phyloP scores from a whole-genome alignment of 305 asterid species.

The Striga hermonthica region DNA sequence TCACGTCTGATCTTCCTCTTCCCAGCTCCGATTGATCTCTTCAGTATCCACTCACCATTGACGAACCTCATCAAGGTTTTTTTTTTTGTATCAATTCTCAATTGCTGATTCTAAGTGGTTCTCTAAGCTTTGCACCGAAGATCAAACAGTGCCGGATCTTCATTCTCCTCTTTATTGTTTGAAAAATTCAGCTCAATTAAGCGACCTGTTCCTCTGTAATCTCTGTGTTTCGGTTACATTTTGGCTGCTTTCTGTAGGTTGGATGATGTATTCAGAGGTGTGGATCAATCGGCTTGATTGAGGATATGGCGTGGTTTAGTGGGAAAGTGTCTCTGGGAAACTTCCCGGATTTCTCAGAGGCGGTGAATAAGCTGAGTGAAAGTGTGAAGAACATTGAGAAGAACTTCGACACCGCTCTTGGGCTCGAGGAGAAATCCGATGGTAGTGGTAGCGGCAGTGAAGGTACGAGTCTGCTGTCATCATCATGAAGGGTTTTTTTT shows the following conservation, averaged over 20 bases:
- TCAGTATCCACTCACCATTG: not conserved
- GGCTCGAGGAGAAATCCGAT: conserved; percentile 66
- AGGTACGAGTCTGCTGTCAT: conserved; percentile 34
- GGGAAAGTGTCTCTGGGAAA: conserved; percentile 58
- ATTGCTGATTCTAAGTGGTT: not conserved
- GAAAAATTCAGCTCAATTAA: not conserved
- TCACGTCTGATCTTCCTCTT: not conserved
- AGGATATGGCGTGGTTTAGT: conserved; percentile 74
- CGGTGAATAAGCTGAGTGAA: conserved; percentile 79
- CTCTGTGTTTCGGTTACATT: too few species aligned
- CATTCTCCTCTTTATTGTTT: not conserved
- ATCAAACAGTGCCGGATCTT: not conserved
- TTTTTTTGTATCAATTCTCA: too few species aligned
- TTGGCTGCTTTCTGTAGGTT: not conserved
- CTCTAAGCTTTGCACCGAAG: not conserved
- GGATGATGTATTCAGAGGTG: conserved; percentile 27
- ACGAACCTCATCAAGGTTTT: not conserved
- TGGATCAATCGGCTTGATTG: conserved; percentile 41
- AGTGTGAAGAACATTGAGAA: conserved; percentile 81
- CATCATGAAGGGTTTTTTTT: not conserved
- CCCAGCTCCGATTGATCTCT: not conserved
- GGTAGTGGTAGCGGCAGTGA: conserved; percentile 38
- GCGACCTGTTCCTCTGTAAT: too few species aligned
- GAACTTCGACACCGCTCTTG: conserved; percentile 79
- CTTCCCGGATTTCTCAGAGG: conserved; percentile 77